phyloP scores from a whole-genome alignment of 2,329 filamentous ascomycete genomes.

The Aspergillus terreus region DNA sequence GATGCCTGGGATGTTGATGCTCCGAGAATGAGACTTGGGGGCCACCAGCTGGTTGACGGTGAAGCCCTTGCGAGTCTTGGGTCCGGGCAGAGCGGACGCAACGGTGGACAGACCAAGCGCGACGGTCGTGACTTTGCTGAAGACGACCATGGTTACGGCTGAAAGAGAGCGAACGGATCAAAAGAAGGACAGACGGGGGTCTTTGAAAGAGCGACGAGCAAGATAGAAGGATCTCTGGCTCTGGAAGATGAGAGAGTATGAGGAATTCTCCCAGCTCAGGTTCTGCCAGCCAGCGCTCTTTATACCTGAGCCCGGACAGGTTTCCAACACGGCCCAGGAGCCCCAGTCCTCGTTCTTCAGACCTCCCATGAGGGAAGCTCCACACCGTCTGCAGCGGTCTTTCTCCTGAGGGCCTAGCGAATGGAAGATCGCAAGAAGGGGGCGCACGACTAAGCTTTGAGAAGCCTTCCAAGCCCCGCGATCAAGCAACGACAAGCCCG shows the following conservation, averaged over 20 bases:
- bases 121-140: conserved; percentile 27
- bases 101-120: conserved; percentile 25
- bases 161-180: background rate
- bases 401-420: conserved; percentile 17
- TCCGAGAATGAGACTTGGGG: conserved; percentile 16
- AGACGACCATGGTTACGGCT: conserved; percentile 28
- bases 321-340: background rate
- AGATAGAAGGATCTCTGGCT: conserved; percentile 7
- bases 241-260: conserved; percentile 11
- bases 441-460: conserved; percentile 3
- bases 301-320: too few relatives aligned
- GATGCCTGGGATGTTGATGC: conserved; percentile 25
- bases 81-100: conserved; percentile 26
- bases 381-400: conserved; percentile 9
- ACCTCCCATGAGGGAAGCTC: conserved; percentile 5
- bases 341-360: background rate
- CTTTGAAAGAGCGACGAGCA: conserved; percentile 10
- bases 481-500: background rate
- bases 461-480: conserved; percentile 1
- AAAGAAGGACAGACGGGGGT: background rate
- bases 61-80: conserved; percentile 26
- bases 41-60: conserved; percentile 27
- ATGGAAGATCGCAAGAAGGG: conserved; percentile 4
- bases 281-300: too few relatives aligned
- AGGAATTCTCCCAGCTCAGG: conserved; percentile 1